A percentile compares a stretch with the other conserved stretches of the same genome.
Evolutionary conservation across 805 yeast species (phyloP).

Genomic region (Kodamaea restingae): DNA sequence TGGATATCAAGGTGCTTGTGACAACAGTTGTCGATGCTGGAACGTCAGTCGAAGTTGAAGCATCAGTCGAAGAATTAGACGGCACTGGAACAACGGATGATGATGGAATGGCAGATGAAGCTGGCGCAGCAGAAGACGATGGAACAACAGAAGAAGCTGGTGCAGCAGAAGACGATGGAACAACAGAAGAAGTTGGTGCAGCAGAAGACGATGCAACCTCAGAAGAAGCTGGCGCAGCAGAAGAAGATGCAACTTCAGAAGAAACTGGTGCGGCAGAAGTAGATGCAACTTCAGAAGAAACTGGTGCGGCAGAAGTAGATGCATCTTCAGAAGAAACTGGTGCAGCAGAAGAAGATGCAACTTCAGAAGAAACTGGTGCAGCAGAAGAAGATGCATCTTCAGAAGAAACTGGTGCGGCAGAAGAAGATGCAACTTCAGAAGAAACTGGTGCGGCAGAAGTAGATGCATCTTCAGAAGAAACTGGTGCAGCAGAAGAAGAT

Average conservation of each 20-base stretch:
- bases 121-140: neutral
- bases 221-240: neutral
- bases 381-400: neutral
- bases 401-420: slow-evolving; percentile 2
- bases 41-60: slow-evolving; percentile 16
- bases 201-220: neutral
- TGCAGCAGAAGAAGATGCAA: neutral
- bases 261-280: neutral
- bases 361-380: neutral
- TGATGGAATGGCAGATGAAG: neutral
- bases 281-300: neutral
- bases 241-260: neutral
- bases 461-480: too few relatives aligned
- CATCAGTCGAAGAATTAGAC: slow-evolving; percentile 27
- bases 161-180: neutral
- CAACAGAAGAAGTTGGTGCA: neutral
- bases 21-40: neutral
- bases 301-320: neutral
- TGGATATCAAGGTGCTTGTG: neutral
- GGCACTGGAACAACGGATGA: slow-evolving; percentile 20
- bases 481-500: slow-evolving; percentile 1
- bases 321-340: neutral
- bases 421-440: neutral
- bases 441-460: too few relatives aligned
- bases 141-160: neutral